phyloP scores from a whole-genome alignment of 1,139 yeast species.

The Candida sojae region DNA sequence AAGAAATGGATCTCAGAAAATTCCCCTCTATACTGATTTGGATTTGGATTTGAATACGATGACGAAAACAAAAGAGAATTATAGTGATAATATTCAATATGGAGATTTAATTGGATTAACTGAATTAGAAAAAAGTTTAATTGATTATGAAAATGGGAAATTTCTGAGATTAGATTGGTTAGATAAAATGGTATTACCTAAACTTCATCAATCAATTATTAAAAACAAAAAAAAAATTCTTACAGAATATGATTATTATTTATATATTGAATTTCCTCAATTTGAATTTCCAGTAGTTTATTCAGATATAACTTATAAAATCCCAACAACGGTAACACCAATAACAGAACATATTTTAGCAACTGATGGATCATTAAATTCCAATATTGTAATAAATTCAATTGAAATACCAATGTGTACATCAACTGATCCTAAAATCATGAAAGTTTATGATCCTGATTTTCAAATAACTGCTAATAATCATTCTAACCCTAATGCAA shows the following conservation, averaged over 20 bases:
- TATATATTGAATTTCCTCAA: constrained; percentile 71
- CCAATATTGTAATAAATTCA: constrained; percentile 35
- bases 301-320: constrained; percentile 51
- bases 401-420: constrained; percentile 33
- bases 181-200: constrained; percentile 65
- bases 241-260: constrained; percentile 35
- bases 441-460: constrained; percentile 43
- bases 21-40: constrained; percentile 23
- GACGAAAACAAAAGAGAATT: neutral
- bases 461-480: constrained; percentile 21
- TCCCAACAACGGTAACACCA: constrained; percentile 16
- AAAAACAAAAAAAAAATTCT: constrained; percentile 18
- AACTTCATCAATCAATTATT: constrained; percentile 41
- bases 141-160: constrained; percentile 71
- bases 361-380: constrained; percentile 14
- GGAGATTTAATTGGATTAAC: constrained; percentile 25
- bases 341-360: constrained; percentile 9
- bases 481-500: constrained; percentile 7
- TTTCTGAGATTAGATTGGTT: constrained; percentile 69
- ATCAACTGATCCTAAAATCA: constrained; percentile 8
- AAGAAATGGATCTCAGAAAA: constrained; percentile 41
- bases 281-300: constrained; percentile 83
- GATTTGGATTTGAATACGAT: constrained; percentile 1
- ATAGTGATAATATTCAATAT: constrained; percentile 18
- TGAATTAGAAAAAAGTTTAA: constrained; percentile 54